Conservation (phyloP, 345 rosid species). For the Eucalyptus camaldulensis region DNA sequence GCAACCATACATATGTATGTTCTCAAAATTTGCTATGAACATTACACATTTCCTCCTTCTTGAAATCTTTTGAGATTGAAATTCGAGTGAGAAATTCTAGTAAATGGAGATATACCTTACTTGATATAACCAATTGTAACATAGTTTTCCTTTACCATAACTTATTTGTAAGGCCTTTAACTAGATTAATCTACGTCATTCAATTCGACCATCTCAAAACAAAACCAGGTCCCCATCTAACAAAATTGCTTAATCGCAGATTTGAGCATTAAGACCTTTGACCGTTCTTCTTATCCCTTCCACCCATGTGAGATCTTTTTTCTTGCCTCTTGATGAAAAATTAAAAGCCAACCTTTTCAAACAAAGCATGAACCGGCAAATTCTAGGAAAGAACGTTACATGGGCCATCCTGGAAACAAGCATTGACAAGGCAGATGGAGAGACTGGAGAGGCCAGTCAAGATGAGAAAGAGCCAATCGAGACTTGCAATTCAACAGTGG, state of each 20-base stretch:
- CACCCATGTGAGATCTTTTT: neutral
- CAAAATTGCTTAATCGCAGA: neutral
- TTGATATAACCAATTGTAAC: neutral
- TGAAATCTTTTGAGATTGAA: neutral
- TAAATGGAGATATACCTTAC: neutral
- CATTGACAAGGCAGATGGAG: neutral
- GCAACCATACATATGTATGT: neutral
- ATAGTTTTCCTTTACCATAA: neutral
- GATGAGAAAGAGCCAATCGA: neutral
- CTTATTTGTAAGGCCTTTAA: neutral
- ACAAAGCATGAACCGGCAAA: neutral
- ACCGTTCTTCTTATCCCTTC: neutral
- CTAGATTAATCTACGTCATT: neutral
- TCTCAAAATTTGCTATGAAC: neutral
- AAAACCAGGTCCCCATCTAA: neutral
- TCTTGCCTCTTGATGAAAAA: neutral
- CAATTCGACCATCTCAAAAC: fast-evolving
- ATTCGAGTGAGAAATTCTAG: neutral
- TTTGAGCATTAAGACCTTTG: neutral
- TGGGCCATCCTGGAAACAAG: neutral
- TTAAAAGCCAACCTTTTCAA: neutral
- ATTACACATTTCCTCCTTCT: neutral
- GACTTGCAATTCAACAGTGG: neutral
- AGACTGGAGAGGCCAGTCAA: neutral
- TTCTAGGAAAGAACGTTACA: neutral